Evolutionary conservation across 2,329 filamentous ascomycete genomes (phyloP).

Genomic region (Chaetomium sp.): DNA sequence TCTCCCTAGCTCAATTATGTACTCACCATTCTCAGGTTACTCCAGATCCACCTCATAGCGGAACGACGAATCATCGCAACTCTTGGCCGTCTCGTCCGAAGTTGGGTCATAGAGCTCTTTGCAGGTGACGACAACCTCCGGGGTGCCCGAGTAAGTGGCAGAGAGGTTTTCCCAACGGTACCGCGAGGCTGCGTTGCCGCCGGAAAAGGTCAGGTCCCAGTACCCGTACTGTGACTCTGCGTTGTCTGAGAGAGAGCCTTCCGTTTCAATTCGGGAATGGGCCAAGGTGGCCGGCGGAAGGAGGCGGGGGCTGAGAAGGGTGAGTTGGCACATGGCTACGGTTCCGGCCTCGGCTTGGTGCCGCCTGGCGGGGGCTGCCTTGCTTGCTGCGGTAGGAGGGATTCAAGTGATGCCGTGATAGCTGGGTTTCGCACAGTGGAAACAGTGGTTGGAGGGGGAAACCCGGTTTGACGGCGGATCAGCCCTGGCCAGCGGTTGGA

Average conservation of each 20-base stretch:
- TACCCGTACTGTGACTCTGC: not conserved
- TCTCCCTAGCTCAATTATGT: not conserved
- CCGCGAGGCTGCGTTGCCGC: conserved; percentile 10
- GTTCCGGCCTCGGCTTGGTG: not conserved
- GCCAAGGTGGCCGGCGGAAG: not conserved
- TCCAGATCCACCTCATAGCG: not conserved
- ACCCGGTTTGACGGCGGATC: not conserved
- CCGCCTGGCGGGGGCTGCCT: not conserved
- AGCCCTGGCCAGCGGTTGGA: not conserved
- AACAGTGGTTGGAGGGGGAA: not conserved
- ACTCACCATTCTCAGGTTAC: conserved; percentile 1
- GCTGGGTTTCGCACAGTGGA: not conserved
- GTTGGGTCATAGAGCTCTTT: conserved; percentile 1
- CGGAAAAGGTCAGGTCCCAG: conserved; percentile 8
- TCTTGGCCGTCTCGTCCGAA: not conserved
- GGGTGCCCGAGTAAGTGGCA: conserved; percentile 5
- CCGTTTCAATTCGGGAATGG: not conserved
- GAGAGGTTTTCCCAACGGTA: conserved; percentile 15
- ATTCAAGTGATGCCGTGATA: not conserved
- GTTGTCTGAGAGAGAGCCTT: not conserved
- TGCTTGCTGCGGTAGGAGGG: not conserved
- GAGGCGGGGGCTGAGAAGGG: not conserved
- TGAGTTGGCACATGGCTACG: not conserved
- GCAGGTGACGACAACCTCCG: not conserved
- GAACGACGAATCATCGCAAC: conserved; percentile 6